Evolutionary conservation across 2,329 filamentous ascomycete species (phyloP).

Genomic region (Diaporthe sp.): DNA sequence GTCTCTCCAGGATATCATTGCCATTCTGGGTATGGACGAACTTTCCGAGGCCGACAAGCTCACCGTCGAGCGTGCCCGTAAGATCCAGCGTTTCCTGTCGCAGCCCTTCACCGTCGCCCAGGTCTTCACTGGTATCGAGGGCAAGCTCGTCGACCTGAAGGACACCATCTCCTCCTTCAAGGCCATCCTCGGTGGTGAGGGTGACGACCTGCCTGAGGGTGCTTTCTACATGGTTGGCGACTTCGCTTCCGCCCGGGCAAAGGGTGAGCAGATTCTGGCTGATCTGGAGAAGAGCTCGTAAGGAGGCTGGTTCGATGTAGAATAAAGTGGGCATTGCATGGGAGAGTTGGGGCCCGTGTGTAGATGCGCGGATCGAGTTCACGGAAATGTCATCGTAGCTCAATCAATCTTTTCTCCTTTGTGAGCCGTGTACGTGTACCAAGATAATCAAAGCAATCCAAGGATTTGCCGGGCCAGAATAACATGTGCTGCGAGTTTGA

Average conservation of each 20-base stretch:
- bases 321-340: conserved; percentile 48
- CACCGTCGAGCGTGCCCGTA: conserved; percentile 99
- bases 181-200: conserved; percentile 94
- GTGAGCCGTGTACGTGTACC: conserved; percentile 68
- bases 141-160: conserved; percentile 97
- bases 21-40: conserved; percentile 99
- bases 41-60: conserved; percentile 99
- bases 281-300: conserved; percentile 78
- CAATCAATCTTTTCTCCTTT: conserved; percentile 66
- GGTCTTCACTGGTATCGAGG: conserved; percentile 94
- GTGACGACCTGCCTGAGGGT: conserved; percentile 95
- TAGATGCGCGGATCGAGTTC: conserved; percentile 68
- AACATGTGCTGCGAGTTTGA: not conserved
- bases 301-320: conserved; percentile 52
- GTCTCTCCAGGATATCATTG: conserved; percentile 99
- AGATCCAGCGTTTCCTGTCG: conserved; percentile 99
- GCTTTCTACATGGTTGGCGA: conserved; percentile 99
- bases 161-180: conserved; percentile 98
- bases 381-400: conserved; percentile 64
- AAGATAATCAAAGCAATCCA: conserved; percentile 7
- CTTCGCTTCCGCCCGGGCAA: conserved; percentile 90
- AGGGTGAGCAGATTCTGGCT: conserved; percentile 99
- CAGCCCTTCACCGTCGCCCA: conserved; percentile 94
- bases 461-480: not conserved
- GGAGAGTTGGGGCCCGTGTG: conserved; percentile 64